Evolutionary conservation across 805 yeast genomes (phyloP), one percentile per base, ranked within the genome.

Genomic region (Grigorovia jiainica): DNA sequence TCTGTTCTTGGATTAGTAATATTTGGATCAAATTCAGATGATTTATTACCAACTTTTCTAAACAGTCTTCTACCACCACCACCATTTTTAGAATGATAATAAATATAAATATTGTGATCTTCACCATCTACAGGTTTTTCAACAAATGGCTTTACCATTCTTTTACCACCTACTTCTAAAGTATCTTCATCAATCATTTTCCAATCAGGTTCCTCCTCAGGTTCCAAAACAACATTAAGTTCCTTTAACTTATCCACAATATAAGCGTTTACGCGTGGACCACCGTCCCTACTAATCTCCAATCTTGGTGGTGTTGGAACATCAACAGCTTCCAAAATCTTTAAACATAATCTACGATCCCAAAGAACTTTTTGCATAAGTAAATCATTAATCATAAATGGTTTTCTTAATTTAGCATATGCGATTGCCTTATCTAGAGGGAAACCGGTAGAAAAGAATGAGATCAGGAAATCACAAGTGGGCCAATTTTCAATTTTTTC

Each of bases 61-160:
- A 92, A 92, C 47, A 92, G 67, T 40, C 94, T 72, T 47, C 99
- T 73, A 21, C 99, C 99, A 50, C 99, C 99, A 43, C 99, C 99
- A 36, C 99, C 99, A 40, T 83, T 82, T 44, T 82, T 75, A 43
- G 76, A 74, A 29, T 89, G 82, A 60, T 90, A 92, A 64, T 92
- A 92, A 32, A 92, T 89, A 61, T 82, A 85, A 37, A 92, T 90
- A 57, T 92, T 92, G 64, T 92, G 99, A 63, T 92, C 96, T 64
- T 92, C 99, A 42, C 99, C 99, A 62, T 92, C 96, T 3, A 89
- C 97, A 1, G 99, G 99, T 53, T 92, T 92, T 61, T 92, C 99
- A 27, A 92, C 98, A 70, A 79, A 92, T 6, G 99, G 99, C 59
- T 92, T 92, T 33, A 69, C 71, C 66, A 92, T 66, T 7, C 68